These are phyloP conservation scores for Oidiodendron maius DNA, from an alignment of 495 filamentous ascomycete genomes.

Conservation along the genomic window DNA sequence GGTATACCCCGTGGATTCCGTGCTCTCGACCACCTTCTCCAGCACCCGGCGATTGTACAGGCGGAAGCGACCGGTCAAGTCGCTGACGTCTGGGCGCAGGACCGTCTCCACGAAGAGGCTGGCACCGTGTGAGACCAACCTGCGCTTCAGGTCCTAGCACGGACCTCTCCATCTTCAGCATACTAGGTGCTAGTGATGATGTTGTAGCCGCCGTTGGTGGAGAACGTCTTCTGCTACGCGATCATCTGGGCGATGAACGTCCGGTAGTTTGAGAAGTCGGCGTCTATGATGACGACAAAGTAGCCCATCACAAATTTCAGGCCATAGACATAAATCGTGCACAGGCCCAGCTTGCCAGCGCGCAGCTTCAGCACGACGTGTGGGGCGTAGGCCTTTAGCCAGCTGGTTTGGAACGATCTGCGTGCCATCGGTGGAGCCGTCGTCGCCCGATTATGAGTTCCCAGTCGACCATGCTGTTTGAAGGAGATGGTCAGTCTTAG, in stretches of 20 bases:
- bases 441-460: too few relatives aligned
- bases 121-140: constrained; percentile 83
- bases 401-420: constrained; percentile 85
- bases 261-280: constrained; percentile 96
- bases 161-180: constrained; percentile 84
- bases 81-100: constrained; percentile 89
- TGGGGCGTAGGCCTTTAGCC: constrained; percentile 67
- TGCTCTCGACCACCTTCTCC: constrained; percentile 84
- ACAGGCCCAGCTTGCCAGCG: constrained; percentile 87
- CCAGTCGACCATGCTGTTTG: too few relatives aligned
- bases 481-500: too few relatives aligned
- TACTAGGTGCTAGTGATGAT: constrained; percentile 97
- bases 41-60: constrained; percentile 87
- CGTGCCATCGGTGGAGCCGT: constrained; percentile 94
- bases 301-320: constrained; percentile 79
- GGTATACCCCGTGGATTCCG: constrained; percentile 90
- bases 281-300: constrained; percentile 98
- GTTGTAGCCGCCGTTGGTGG: constrained; percentile 60
- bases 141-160: constrained; percentile 94
- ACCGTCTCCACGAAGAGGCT: constrained; percentile 95
- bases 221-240: constrained; percentile 38
- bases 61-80: constrained; percentile 90
- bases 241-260: constrained; percentile 92
- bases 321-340: constrained; percentile 93
- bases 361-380: constrained; percentile 81